Evolutionary conservation across 139 green algal genomes (phyloP).

Genomic region (Chlorella sp.): DNA sequence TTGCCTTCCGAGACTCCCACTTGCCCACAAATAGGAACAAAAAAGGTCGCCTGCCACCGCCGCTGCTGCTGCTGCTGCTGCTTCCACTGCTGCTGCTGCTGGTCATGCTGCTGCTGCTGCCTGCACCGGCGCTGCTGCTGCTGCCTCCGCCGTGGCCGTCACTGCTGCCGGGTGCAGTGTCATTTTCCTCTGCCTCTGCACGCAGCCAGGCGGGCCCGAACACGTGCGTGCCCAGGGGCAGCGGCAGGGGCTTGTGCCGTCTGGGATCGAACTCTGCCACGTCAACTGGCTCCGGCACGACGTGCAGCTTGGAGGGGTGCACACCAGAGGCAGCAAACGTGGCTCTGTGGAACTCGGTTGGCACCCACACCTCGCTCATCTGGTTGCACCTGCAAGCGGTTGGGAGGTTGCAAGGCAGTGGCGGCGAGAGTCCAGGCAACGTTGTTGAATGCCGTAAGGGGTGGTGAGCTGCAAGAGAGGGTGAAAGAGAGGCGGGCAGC

Average conservation of each 20-base stretch:
- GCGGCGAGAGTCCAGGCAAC: not conserved
- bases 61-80: not conserved
- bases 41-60: constrained; percentile 33
- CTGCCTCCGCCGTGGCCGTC: not conserved
- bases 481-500: not conserved
- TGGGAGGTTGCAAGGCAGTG: not conserved
- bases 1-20: constrained; percentile 70
- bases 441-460: too few species aligned
- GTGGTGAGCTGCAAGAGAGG: not conserved
- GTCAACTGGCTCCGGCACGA: constrained; percentile 71
- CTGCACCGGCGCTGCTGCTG: not conserved
- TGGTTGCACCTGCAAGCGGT: constrained; percentile 50
- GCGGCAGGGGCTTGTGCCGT: constrained; percentile 39
- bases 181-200: not conserved
- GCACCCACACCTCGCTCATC: constrained; percentile 79
- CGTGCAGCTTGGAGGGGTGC: constrained; percentile 31
- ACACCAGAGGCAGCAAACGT: constrained; percentile 44
- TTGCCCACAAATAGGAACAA: constrained; percentile 80
- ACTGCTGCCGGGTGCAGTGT: not conserved
- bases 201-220: constrained; percentile 48
- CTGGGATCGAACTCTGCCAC: constrained; percentile 59
- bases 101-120: not conserved
- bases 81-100: not conserved
- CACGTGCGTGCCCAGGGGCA: constrained; percentile 56
- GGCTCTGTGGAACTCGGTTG: constrained; percentile 58